A percentile compares a stretch with the other conserved stretches of the same genome.
Conservation (phyloP, 352 stramenopile genomes). For the Phytophthora foliorum region DNA sequence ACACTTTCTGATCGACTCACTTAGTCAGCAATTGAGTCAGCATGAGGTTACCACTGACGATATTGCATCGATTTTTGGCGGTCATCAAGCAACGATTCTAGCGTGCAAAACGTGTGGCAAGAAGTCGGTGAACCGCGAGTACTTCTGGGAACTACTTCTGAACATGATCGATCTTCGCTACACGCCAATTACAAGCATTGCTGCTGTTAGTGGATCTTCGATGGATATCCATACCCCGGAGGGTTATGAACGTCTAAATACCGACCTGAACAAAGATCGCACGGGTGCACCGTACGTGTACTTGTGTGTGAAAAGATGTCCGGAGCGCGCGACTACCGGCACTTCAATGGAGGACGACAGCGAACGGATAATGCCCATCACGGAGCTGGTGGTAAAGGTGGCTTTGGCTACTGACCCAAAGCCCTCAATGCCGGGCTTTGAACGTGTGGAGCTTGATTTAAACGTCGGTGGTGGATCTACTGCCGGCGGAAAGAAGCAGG, state of each 20-base stretch:
- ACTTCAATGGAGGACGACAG: conserved; percentile 41
- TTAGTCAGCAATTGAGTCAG: conserved; percentile 79
- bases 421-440: conserved; percentile 73
- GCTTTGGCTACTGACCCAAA: conserved; percentile 63
- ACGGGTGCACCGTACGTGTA: conserved; percentile 84
- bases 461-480: conserved; percentile 70
- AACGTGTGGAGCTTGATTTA: conserved; percentile 85
- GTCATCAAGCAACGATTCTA: conserved; percentile 83
- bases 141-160: conserved; percentile 91
- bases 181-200: conserved; percentile 87
- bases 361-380: conserved; percentile 67
- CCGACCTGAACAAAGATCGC: conserved; percentile 89
- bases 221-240: conserved; percentile 70
- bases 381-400: conserved; percentile 84
- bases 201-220: conserved; percentile 75
- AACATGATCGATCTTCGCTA: conserved; percentile 93
- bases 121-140: conserved; percentile 84
- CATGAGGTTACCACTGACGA: conserved; percentile 62
- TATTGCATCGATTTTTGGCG: conserved; percentile 83
- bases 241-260: conserved; percentile 86
- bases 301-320: conserved; percentile 80
- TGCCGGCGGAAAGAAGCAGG: conserved; percentile 81
- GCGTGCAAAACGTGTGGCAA: conserved; percentile 87
- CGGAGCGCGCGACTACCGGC: conserved; percentile 52
- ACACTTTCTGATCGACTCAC: conserved; percentile 85